Evolutionary conservation across 2,329 filamentous ascomycete species (phyloP), one percentile per base, ranked within the genome.

Genomic region (Aspergillus tamarii): DNA sequence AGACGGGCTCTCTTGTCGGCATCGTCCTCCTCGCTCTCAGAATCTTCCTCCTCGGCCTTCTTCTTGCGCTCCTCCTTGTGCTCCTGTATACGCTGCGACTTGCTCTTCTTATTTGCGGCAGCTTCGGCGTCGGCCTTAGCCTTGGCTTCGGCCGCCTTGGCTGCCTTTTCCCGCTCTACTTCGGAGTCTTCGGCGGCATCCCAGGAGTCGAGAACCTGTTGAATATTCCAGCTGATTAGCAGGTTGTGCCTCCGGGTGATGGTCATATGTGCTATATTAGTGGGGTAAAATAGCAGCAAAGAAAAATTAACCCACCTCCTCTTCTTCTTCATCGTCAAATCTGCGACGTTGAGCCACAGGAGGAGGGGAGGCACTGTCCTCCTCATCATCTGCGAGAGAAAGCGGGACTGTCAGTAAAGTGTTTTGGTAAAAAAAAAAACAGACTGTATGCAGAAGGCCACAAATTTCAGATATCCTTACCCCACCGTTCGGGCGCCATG

Each of bases 181-280:
- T 99, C 95, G 66, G 93, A 97, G 82, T 99, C 95, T 76, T 98
- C 95, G 71, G 92, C 94, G 63, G 92, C 94, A 74, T 98, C 94
- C 95, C 95, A 99, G 39, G 92, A 94, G 65, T 99, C 95, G 75
- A 97, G 87, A 62, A 98, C 92, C 90, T 97, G 68, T 63, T 52
- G 56, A n/a, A 39, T 19, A 53, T 5, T 34, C n/a, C 23, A 16
- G 14, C 46, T 43, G 11, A 41, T 59, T 19, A 58, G 53, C 58
- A 30, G 14, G 12, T 53, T 56, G 23, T 43, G 55, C 11, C 36
- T n/a, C 55, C 36, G 6, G 2, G 48, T 4, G 28, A 30, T 52
- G 21, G 30, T 11, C 30, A 30, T 39, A 45, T 58, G 43, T 9
- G 16, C 16, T 19, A 28, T 45, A 21, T 23, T 45, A 19, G 50